Conservation (phyloP, 2,329 filamentous ascomycete genomes). For the Fusarium temperatum region DNA sequence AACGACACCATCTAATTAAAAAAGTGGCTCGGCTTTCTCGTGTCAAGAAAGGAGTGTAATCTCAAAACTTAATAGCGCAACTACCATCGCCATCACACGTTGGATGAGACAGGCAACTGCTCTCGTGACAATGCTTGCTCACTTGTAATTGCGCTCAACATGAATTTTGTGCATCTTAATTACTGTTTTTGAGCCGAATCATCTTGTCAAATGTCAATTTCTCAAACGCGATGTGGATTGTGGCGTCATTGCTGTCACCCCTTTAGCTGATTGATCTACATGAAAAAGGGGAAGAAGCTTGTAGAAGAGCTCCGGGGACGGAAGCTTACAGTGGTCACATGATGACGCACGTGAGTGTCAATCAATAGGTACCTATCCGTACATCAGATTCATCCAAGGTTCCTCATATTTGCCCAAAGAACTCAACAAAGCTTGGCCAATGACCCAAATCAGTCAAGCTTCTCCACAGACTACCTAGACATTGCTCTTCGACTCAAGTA, state of each 20-base stretch:
- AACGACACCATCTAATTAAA: slow-evolving; percentile 32
- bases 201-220: neutral
- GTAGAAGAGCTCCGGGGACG: neutral
- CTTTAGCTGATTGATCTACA: slow-evolving; percentile 1
- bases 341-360: neutral
- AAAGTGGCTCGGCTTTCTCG: slow-evolving; percentile 34
- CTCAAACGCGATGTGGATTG: neutral
- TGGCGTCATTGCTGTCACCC: slow-evolving; percentile 30
- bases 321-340: neutral
- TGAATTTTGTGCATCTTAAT: slow-evolving; percentile 6
- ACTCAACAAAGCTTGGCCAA: neutral
- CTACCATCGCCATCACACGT: neutral
- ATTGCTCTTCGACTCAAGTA: neutral
- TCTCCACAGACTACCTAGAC: neutral
- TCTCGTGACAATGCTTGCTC: slow-evolving; percentile 26
- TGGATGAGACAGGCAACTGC: slow-evolving; percentile 33
- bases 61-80: slow-evolving; percentile 26
- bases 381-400: neutral
- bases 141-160: slow-evolving; percentile 15
- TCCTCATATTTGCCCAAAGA: neutral
- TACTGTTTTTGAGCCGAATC: slow-evolving; percentile 1
- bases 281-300: slow-evolving; percentile 13
- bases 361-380: neutral
- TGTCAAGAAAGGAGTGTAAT: slow-evolving; percentile 32
- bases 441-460: neutral